Evolutionary conservation across 345 rosid species (phyloP).

Genomic region (Diplotaxis tenuifolia): DNA sequence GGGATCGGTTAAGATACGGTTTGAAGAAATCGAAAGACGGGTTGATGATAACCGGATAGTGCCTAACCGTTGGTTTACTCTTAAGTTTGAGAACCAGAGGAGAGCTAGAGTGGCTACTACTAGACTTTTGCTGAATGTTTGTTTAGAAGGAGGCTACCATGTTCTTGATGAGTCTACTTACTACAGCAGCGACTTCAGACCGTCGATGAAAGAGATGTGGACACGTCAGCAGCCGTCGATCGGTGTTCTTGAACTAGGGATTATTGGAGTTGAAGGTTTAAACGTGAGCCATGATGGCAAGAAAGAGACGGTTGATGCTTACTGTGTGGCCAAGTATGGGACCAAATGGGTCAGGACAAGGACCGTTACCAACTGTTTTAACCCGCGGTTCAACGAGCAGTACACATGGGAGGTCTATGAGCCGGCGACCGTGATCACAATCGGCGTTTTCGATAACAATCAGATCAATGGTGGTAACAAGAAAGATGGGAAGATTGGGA

Average conservation of each 20-base stretch:
- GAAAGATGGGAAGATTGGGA: slow-evolving; percentile 67
- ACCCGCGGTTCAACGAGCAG: slow-evolving; percentile 90
- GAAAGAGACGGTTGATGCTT: slow-evolving; percentile 77
- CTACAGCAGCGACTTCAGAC: slow-evolving; percentile 91
- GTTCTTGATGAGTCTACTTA: slow-evolving; percentile 92
- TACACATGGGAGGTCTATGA: slow-evolving; percentile 97
- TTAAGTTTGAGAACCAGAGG: slow-evolving; percentile 58
- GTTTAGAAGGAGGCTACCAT: slow-evolving; percentile 95
- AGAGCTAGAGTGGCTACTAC: slow-evolving; percentile 63
- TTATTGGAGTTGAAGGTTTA: slow-evolving; percentile 67
- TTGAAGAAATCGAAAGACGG: slow-evolving; percentile 51
- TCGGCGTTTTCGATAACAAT: slow-evolving; percentile 83
- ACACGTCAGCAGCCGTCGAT: slow-evolving; percentile 49
- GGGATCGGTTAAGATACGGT: slow-evolving; percentile 51
- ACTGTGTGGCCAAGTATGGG: slow-evolving; percentile 97
- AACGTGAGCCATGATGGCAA: slow-evolving; percentile 73
- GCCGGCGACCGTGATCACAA: slow-evolving; percentile 79
- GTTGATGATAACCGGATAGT: slow-evolving; percentile 51
- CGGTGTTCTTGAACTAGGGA: slow-evolving; percentile 83
- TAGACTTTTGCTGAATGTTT: slow-evolving; percentile 57
- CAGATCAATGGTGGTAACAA: slow-evolving; percentile 49
- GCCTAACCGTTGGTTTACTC: slow-evolving; percentile 56
- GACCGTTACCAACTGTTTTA: slow-evolving; percentile 62
- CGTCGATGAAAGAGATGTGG: slow-evolving; percentile 83
- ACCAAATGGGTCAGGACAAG: slow-evolving; percentile 95